A percentile compares a stretch with the other conserved stretches of the same genome.
Evolutionary conservation across 768 basidiomycete genomes (phyloP).

Genomic region (Pleurotus salmoneostramineus): DNA sequence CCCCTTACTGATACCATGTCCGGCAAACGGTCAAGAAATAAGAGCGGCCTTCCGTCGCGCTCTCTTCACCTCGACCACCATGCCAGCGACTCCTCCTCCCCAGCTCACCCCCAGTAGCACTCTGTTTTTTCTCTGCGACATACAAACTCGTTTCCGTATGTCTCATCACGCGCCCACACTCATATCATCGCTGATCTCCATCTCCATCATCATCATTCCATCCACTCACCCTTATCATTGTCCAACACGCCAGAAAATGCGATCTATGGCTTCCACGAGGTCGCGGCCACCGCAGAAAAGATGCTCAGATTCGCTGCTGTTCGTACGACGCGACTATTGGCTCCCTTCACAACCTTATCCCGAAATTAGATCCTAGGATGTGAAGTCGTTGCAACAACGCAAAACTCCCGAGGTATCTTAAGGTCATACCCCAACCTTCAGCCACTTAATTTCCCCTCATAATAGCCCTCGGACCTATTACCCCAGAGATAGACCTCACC

Average conservation of each 20-base stretch:
- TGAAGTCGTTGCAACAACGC: constrained; percentile 79
- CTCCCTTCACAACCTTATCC: background rate
- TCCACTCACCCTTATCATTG: background rate
- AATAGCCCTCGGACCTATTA: constrained; percentile 65
- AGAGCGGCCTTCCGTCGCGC: background rate
- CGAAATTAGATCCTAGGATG: constrained; percentile 51
- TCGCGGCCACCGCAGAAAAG: constrained; percentile 69
- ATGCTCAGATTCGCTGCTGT: constrained; percentile 77
- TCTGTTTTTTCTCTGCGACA: constrained; percentile 79
- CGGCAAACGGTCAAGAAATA: background rate
- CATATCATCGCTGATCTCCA: background rate
- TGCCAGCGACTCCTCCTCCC: constrained; percentile 17
- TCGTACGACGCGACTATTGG: background rate
- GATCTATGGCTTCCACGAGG: constrained; percentile 68
- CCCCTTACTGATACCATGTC: background rate
- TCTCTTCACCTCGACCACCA: constrained; percentile 11
- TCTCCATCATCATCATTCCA: background rate
- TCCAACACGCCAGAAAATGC: constrained; percentile 25
- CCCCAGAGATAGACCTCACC: constrained; percentile 53
- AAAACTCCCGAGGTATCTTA: constrained; percentile 69
- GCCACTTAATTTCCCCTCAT: background rate
- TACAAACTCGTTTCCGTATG: constrained; percentile 72
- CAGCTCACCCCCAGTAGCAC: constrained; percentile 32
- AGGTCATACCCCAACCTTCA: background rate
- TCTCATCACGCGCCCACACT: background rate